A percentile compares a stretch with the other conserved stretches of the same genome.
Conservation (phyloP, 352 stramenopile genomes). For the Globisporangium parvum region DNA sequence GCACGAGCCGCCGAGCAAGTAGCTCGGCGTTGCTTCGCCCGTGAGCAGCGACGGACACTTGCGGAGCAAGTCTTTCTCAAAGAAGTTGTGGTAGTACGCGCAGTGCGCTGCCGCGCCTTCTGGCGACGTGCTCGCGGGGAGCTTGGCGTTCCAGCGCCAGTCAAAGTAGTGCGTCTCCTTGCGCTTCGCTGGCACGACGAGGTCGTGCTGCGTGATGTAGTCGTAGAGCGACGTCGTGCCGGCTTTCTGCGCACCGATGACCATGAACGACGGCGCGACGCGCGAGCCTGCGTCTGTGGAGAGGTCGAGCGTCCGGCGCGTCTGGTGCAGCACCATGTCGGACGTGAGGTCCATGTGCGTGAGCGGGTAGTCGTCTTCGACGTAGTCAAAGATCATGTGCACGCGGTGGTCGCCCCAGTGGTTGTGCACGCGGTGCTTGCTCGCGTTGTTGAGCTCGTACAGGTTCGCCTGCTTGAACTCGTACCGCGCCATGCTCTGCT, state of each 20-base stretch:
- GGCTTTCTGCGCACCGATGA: conserved; percentile 95
- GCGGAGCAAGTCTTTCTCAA: conserved; percentile 75
- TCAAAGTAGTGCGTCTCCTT: conserved; percentile 99
- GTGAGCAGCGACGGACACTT: conserved; percentile 89
- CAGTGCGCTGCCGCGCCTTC: conserved; percentile 57
- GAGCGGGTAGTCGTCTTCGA: conserved; percentile 76
- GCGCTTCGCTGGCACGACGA: conserved; percentile 86
- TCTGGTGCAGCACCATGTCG: conserved; percentile 93
- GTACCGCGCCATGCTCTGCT: conserved; percentile 84
- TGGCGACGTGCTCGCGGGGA: conserved; percentile 40
- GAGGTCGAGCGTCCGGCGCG: conserved; percentile 92
- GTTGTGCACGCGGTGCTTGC: conserved; percentile 95
- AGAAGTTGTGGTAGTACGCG: conserved; percentile 79
- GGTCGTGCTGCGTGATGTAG: conserved; percentile 96
- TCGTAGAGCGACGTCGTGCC: conserved; percentile 97
- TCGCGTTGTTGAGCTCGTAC: conserved; percentile 99
- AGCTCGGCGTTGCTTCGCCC: conserved; percentile 91
- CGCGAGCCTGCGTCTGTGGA: conserved; percentile 72
- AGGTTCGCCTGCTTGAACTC: conserved; percentile 91
- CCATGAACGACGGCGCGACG: conserved; percentile 88
- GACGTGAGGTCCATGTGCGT: conserved; percentile 69
- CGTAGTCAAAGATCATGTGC: conserved; percentile 99
- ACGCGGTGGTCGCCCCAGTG: conserved; percentile 87
- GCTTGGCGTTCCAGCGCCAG: conserved; percentile 92
- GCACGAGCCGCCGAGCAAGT: conserved; percentile 76